Conservation (phyloP, 257 asterid species). For the Solanum etuberosum region DNA sequence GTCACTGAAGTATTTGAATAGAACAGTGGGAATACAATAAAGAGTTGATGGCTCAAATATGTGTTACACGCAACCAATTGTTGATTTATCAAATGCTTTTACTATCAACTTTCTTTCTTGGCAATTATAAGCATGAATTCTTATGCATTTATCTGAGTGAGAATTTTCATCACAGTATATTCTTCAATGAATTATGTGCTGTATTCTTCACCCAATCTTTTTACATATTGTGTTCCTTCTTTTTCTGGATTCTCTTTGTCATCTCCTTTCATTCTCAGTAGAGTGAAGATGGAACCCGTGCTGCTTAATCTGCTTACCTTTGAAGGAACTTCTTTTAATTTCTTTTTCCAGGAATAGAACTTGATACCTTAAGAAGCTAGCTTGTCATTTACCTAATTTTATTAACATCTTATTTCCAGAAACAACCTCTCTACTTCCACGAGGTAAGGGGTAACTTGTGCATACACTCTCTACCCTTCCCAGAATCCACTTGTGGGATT, state of each 20-base stretch:
- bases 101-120: not conserved
- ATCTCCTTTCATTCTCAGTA: not conserved
- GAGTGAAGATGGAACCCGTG: not conserved
- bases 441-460: not conserved
- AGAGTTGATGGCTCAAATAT: not conserved
- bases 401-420: not conserved
- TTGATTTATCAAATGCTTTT: not conserved
- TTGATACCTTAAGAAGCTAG: not conserved
- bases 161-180: not conserved
- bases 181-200: not conserved
- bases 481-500: not conserved
- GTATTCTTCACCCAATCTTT: not conserved
- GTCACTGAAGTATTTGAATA: not conserved
- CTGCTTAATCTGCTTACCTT: not conserved
- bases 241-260: not conserved
- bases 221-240: not conserved
- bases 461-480: not conserved
- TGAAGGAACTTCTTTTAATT: not conserved
- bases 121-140: not conserved
- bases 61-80: not conserved
- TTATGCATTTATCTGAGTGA: not conserved
- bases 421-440: not conserved
- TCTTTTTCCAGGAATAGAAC: not conserved
- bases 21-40: not conserved
- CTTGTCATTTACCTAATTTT: not conserved